Evolutionary conservation across 257 asterid species (phyloP).

Genomic region (Solanum clarkiae): DNA sequence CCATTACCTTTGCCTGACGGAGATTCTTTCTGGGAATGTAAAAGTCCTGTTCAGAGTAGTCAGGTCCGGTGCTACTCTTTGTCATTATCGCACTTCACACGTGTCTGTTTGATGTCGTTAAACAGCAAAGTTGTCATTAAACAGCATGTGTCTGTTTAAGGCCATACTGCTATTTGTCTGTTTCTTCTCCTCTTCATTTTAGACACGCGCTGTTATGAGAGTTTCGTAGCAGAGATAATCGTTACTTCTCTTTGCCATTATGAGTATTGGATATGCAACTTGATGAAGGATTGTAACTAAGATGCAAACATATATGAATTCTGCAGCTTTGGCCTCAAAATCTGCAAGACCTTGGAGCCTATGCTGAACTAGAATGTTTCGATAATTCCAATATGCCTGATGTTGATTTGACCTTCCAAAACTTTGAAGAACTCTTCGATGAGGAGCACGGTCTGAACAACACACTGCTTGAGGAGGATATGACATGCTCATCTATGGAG

Average conservation of each 20-base stretch:
- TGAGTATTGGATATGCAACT: too few species aligned
- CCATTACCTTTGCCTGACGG: not conserved
- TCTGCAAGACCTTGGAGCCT: conserved; percentile 81
- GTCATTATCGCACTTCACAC: not conserved
- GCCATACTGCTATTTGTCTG: not conserved
- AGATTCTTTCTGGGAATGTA: conserved; percentile 1
- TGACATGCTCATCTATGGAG: conserved; percentile 16
- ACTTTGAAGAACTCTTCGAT: conserved; percentile 62
- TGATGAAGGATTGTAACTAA: too few species aligned
- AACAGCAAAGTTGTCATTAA: too few species aligned
- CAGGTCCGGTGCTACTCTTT: not conserved
- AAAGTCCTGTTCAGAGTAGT: not conserved
- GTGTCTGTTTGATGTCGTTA: too few species aligned
- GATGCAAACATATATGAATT: not conserved
- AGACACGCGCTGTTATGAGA: not conserved
- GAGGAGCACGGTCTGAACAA: conserved; percentile 9
- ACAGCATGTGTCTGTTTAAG: too few species aligned
- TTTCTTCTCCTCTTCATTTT: not conserved
- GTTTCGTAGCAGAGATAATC: not conserved
- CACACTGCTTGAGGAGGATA: conserved; percentile 1
- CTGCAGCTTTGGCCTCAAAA: conserved; percentile 80
- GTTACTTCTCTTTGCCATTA: not conserved
- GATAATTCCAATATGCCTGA: conserved; percentile 70
- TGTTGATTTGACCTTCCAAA: conserved; percentile 66
- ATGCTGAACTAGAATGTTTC: conserved; percentile 27